phyloP scores from a whole-genome alignment of 2,329 filamentous ascomycete genomes.

The Beauveria sp. region DNA sequence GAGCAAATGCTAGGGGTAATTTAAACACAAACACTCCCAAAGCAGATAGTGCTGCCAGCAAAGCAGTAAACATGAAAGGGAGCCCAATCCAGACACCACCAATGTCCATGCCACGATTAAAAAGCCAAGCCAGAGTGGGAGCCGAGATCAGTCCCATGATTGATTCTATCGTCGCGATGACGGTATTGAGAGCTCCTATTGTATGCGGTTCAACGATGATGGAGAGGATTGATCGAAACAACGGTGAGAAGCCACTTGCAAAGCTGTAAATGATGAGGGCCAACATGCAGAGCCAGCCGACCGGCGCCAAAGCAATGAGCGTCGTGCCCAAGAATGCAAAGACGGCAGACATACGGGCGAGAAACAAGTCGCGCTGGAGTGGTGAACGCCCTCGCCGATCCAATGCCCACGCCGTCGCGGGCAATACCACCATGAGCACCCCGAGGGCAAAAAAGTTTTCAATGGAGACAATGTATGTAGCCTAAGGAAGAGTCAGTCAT shows the following conservation, averaged over 20 bases:
- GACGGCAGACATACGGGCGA: conserved; percentile 28
- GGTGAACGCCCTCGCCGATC: conserved; percentile 23
- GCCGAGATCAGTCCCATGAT: conserved; percentile 38
- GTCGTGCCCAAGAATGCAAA: conserved; percentile 27
- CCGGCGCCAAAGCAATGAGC: conserved; percentile 29
- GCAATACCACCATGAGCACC: conserved; percentile 32
- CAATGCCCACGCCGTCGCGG: conserved; percentile 25
- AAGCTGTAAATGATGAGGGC: conserved; percentile 39
- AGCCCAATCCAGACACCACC: conserved; percentile 43
- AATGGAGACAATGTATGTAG: conserved; percentile 34
- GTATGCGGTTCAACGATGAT: conserved; percentile 45
- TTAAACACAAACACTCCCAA: conserved; percentile 24
- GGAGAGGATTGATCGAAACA: conserved; percentile 44
- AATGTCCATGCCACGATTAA: conserved; percentile 36
- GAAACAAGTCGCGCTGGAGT: conserved; percentile 32
- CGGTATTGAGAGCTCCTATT: conserved; percentile 45
- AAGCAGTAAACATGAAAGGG: conserved; percentile 35
- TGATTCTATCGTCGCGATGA: conserved; percentile 43
- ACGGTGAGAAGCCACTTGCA: conserved; percentile 34
- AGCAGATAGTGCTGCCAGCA: conserved; percentile 23
- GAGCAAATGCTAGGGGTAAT: conserved; percentile 16
- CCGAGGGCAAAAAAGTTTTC: conserved; percentile 30
- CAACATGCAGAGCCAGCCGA: conserved; percentile 26
- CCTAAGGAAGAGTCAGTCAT: conserved; percentile 18
- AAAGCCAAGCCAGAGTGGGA: conserved; percentile 39